phyloP scores from a whole-genome alignment of 2,329 filamentous ascomycete genomes.

The Alternaria sp. region DNA sequence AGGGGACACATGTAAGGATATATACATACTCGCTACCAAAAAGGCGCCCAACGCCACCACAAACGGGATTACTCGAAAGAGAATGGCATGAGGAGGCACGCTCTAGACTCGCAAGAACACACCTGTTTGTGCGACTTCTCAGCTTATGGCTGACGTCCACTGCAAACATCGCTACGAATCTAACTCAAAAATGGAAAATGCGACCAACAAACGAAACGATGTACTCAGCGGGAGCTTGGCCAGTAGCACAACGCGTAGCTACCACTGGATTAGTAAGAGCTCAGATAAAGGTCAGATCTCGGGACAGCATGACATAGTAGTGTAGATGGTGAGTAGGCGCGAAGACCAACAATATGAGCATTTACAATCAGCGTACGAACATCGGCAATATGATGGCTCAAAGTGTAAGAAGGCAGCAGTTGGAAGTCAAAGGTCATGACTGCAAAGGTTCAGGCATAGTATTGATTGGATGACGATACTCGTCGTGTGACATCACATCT shows the following conservation, averaged over 20 bases:
- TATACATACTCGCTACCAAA: not conserved
- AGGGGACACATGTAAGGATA: not conserved
- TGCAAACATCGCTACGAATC: not conserved
- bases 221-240: no score
- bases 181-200: not conserved
- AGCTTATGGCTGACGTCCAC: not conserved
- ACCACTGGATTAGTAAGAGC: not conserved
- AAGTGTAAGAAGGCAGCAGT: not conserved
- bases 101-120: not conserved
- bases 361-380: not conserved
- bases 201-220: not conserved
- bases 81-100: not conserved
- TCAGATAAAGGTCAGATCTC: not conserved
- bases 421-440: not conserved
- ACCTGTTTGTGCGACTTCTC: not conserved
- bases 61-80: not conserved
- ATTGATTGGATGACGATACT: not conserved
- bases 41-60: not conserved
- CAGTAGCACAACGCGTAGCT: not conserved
- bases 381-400: not conserved
- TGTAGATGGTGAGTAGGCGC: not conserved
- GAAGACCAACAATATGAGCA: rapidly evolving
- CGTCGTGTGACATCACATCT: not conserved
- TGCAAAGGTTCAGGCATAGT: not conserved
- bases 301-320: not conserved